Evolutionary conservation across 768 basidiomycete genomes (phyloP), one percentile per base, ranked within the genome.

Genomic region (Phaeotremella fagi): DNA sequence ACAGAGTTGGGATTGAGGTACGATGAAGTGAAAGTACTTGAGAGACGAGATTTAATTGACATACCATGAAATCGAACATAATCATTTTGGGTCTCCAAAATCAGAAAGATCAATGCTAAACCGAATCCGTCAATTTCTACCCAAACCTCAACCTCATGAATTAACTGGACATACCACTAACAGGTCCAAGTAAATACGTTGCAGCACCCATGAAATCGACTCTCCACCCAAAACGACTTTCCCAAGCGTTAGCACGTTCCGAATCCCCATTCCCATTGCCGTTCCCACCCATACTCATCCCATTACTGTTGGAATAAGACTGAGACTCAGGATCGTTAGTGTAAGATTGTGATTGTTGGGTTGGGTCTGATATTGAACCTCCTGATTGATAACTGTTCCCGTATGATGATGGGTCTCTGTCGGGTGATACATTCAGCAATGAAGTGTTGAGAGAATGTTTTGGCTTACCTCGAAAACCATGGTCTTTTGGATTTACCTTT

Each of bases 11-110:
- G 42, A 48, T 45, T 50, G 31, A 27, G 50, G 41, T 35, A 29
- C 36, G 18, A 42, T n/a, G 23, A 18, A 20, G 25, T 45, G 52
- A 50, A 29, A 26, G n/a, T 7, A 27, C 9, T 35, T 46, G 31
- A 33, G 9, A 33, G 33, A 41, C 16, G 29, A 33, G 31, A 7
- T 7, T 52, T 48, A 29, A 15, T 24, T 46, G 45, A 66, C 80
- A 64, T 48, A 85, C 86, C 84, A 68, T 87, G 86, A 69, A 87
- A 88, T 48, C 87, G 82, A 53, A 87, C 82, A 57, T 82, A 85
- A 71, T 87, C 84, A 62, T 85, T 85, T 55, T 81, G 80, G 9
- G 83, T 88, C 74, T 88, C 86, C n/a, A 83, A 57, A n/a, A 86
- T 79, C 9, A 88, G 78, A 27, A 87, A 71, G 1, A 78, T 24